Conservation (phyloP, 75 land plant genomes). For the Selaginella moellendorffii region DNA sequence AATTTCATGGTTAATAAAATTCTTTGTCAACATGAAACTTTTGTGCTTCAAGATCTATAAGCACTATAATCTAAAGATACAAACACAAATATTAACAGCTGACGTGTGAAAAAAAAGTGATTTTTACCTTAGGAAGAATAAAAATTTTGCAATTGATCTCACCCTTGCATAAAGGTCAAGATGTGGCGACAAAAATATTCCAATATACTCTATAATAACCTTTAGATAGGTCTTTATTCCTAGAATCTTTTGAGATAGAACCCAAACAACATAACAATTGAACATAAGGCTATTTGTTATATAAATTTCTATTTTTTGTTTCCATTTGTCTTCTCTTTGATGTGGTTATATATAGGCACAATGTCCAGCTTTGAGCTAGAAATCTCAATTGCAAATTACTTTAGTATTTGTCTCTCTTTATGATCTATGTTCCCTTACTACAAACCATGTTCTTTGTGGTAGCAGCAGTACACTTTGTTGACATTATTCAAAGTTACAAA, state of each 20-base stretch:
- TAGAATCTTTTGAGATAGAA: no score
- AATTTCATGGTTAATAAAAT: not conserved
- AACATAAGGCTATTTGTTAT: not conserved
- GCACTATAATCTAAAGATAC: constrained; percentile 7
- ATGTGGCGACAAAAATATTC: constrained; percentile 3
- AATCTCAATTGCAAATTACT: no score
- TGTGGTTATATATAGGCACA: no score
- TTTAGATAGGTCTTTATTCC: not conserved
- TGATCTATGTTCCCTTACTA: not conserved
- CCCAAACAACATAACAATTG: not conserved
- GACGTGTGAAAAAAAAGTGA: constrained; percentile 3
- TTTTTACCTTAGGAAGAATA: constrained; percentile 4
- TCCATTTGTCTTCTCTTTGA: no score
- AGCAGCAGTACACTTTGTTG: not conserved
- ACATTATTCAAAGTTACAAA: not conserved
- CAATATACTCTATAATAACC: not conserved
- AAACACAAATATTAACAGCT: not conserved
- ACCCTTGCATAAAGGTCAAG: no score
- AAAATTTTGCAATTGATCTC: no score
- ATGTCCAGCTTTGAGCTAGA: no score
- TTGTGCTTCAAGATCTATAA: constrained; percentile 5
- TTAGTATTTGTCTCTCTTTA: constrained; percentile 1
- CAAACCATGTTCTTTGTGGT: constrained; percentile 9
- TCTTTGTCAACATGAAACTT: not conserved
- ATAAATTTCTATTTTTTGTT: not conserved